A percentile compares a stretch with the other conserved stretches of the same genome.
phyloP scores from a whole-genome alignment of 2,329 filamentous ascomycete genomes.

The Cladophialophora carrionii region DNA sequence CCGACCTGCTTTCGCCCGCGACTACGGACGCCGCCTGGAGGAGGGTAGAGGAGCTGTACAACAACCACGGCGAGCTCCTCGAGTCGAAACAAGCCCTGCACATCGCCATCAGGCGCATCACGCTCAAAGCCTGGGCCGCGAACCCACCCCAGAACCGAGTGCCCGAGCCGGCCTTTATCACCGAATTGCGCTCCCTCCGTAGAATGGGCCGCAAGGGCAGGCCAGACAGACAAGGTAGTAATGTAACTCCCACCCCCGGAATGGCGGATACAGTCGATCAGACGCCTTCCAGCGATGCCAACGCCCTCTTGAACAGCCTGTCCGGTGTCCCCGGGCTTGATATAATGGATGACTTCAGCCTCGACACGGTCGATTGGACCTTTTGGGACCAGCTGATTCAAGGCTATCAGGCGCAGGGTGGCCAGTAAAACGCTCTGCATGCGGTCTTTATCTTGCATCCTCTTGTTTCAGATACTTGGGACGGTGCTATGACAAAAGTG shows the following conservation, averaged over 20 bases:
- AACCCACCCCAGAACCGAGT: constrained; percentile 4
- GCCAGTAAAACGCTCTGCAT: not conserved
- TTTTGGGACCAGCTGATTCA: constrained; percentile 13
- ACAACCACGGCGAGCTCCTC: constrained; percentile 7
- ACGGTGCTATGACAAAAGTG: too few relatives aligned
- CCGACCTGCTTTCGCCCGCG: not conserved
- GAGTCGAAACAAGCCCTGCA: constrained; percentile 6
- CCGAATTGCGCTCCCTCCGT: not conserved
- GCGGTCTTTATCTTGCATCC: not conserved
- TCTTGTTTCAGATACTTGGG: too few relatives aligned
- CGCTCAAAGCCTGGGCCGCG: constrained; percentile 13
- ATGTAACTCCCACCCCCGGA: not conserved
- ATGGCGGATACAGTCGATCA: too few relatives aligned
- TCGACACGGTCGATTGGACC: not conserved
- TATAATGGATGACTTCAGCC: constrained; percentile 1
- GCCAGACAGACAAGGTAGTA: not conserved
- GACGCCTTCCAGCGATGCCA: constrained; percentile 1
- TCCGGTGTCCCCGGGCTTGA: not conserved
- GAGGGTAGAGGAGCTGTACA: not conserved
- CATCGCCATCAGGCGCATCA: constrained; percentile 7
- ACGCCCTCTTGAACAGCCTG: not conserved
- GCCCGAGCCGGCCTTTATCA: constrained; percentile 7
- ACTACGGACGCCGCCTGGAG: constrained; percentile 7
- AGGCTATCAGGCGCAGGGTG: constrained; percentile 5
- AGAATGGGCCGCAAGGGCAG: not conserved